Evolutionary conservation across 805 yeast species (phyloP).

Genomic region (Grigorovia jiainica): DNA sequence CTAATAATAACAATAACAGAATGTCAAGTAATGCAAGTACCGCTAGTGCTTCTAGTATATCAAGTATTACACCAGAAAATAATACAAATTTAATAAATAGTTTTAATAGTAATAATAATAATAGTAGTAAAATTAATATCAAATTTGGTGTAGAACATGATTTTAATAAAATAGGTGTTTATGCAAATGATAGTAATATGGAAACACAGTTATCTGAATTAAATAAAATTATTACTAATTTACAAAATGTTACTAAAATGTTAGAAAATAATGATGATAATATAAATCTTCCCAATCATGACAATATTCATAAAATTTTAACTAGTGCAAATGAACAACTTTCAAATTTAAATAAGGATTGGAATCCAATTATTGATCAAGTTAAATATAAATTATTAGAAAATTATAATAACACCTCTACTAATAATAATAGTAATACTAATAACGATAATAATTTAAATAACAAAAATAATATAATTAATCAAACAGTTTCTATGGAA

Average conservation of each 20-base stretch:
- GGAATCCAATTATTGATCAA: conserved; percentile 17
- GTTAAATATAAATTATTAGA: not conserved
- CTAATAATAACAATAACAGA: not conserved
- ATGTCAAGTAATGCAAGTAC: not conserved
- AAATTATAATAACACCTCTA: conserved; percentile 2
- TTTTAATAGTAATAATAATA: not conserved
- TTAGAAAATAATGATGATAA: not conserved
- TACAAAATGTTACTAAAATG: not conserved
- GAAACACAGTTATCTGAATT: conserved; percentile 2
- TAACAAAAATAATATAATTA: not conserved
- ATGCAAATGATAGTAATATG: not conserved
- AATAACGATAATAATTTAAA: too few relatives aligned
- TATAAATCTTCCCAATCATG: not conserved
- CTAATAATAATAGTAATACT: too few relatives aligned
- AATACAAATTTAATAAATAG: not conserved
- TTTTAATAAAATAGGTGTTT: conserved; percentile 1
- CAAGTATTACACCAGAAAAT: not conserved
- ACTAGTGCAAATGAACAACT: conserved; percentile 12
- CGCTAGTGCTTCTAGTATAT: not conserved
- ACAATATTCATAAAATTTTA: conserved; percentile 10
- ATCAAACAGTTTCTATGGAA: conserved; percentile 16
- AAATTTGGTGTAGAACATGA: too few relatives aligned
- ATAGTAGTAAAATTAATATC: not conserved
- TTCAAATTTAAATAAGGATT: conserved; percentile 7
- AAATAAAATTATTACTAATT: not conserved